These are phyloP conservation scores for Phytophthora rubi DNA, from an alignment of 352 stramenopile species.

Conservation along the genomic window DNA sequence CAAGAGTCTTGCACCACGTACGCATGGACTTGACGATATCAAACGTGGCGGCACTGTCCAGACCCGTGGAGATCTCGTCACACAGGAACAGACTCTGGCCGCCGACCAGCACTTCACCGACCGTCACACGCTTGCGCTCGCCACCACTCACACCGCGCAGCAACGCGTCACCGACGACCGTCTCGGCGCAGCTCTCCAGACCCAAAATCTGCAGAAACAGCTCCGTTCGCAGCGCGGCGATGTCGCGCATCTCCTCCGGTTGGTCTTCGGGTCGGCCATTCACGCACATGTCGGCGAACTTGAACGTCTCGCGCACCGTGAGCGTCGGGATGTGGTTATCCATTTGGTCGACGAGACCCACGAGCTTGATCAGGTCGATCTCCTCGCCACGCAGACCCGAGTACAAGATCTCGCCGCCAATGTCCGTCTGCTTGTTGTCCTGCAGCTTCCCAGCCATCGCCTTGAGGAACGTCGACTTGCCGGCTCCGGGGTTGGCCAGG, in stretches of 20 bases:
- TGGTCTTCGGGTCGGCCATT: slow-evolving; percentile 61
- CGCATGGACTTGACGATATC: slow-evolving; percentile 64
- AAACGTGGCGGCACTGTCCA: slow-evolving; percentile 60
- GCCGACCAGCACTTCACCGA: slow-evolving; percentile 66
- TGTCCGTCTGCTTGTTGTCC: slow-evolving; percentile 35
- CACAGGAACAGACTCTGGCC: slow-evolving; percentile 74
- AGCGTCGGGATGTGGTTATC: slow-evolving; percentile 83
- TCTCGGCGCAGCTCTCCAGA: slow-evolving; percentile 90
- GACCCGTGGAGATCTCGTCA: slow-evolving; percentile 75
- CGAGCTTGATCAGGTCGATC: slow-evolving; percentile 68
- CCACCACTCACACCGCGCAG: slow-evolving; percentile 92
- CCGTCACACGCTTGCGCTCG: slow-evolving; percentile 84
- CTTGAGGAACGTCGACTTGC: slow-evolving; percentile 79
- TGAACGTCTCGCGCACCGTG: slow-evolving; percentile 64
- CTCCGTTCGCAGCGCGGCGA: slow-evolving; percentile 71
- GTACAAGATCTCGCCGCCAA: slow-evolving; percentile 57
- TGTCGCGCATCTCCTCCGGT: slow-evolving; percentile 76
- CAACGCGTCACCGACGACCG: slow-evolving; percentile 90
- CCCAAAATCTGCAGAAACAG: slow-evolving; percentile 85
- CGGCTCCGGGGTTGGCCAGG: slow-evolving; percentile 59
- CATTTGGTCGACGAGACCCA: slow-evolving; percentile 65
- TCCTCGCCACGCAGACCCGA: slow-evolving; percentile 47
- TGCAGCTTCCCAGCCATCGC: slow-evolving; percentile 66
- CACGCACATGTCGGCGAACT: slow-evolving; percentile 94
- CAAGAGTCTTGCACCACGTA: slow-evolving; percentile 46